A percentile compares a stretch with the other conserved stretches of the same genome.
These are phyloP conservation scores for Cystofilobasidium bisporidii DNA, from an alignment of 768 basidiomycete species.

Conservation along the genomic window DNA sequence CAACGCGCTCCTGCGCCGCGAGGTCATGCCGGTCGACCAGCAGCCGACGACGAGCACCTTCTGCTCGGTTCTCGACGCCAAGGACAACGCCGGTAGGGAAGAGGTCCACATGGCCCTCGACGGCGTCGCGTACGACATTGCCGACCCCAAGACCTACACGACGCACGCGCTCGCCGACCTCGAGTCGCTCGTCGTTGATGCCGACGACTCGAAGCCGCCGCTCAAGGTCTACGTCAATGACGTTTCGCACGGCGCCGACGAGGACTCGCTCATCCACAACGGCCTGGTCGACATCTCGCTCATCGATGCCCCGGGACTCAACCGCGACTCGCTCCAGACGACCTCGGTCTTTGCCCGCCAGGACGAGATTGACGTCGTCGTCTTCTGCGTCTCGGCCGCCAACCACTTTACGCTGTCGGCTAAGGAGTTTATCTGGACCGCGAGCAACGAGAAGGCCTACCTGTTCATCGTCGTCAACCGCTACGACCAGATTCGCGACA, in stretches of 20 bases:
- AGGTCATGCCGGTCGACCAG: slow-evolving; percentile 94
- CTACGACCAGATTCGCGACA: slow-evolving; percentile 89
- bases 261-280: slow-evolving; percentile 76
- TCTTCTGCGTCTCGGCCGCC: slow-evolving; percentile 94
- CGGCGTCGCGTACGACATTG: slow-evolving; percentile 54
- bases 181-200: slow-evolving; percentile 66
- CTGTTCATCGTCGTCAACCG: slow-evolving; percentile 98
- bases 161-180: slow-evolving; percentile 58
- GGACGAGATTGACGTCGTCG: slow-evolving; percentile 95
- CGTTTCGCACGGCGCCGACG: slow-evolving; percentile 36
- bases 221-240: slow-evolving; percentile 86
- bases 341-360: slow-evolving; percentile 91
- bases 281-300: slow-evolving; percentile 95
- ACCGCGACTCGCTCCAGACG: slow-evolving; percentile 87
- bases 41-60: slow-evolving; percentile 96
- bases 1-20: slow-evolving; percentile 80
- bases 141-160: slow-evolving; percentile 67
- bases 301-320: slow-evolving; percentile 95
- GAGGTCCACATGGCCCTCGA: slow-evolving; percentile 76
- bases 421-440: slow-evolving; percentile 83
- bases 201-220: slow-evolving; percentile 55
- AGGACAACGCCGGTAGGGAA: slow-evolving; percentile 67
- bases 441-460: slow-evolving; percentile 93
- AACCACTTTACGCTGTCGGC: slow-evolving; percentile 97
- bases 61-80: slow-evolving; percentile 87